A percentile compares a stretch with the other conserved stretches of the same genome.
Conservation (phyloP, 805 yeast species). For the Candida yuanshanica region DNA sequence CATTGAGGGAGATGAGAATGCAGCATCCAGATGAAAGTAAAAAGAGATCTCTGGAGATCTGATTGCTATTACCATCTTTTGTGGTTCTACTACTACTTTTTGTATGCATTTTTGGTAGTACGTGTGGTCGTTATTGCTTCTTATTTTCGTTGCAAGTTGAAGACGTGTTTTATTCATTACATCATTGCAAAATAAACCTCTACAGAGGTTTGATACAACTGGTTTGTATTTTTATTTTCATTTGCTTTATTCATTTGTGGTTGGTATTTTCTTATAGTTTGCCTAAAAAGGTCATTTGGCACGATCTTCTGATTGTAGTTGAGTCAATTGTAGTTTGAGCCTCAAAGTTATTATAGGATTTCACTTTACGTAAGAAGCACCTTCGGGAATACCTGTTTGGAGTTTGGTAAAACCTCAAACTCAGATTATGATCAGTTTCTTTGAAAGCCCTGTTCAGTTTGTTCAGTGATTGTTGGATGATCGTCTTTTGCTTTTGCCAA, state of each 20-base stretch:
- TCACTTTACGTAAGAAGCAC: no score
- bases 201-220: background rate
- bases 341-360: no score
- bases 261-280: background rate
- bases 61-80: background rate
- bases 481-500: no score
- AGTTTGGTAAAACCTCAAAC: no score
- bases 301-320: no score
- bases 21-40: background rate
- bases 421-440: no score
- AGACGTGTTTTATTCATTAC: background rate
- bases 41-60: slow-evolving; percentile 1
- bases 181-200: background rate
- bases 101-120: background rate
- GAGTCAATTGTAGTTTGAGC: no score
- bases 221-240: background rate
- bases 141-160: background rate
- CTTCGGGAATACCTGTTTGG: no score
- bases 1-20: background rate
- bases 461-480: no score
- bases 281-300: background rate
- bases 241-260: background rate
- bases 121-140: background rate
- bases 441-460: no score
- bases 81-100: background rate